Conservation (phyloP, 768 basidiomycete species). For the Dioszegia aurantiaca region DNA sequence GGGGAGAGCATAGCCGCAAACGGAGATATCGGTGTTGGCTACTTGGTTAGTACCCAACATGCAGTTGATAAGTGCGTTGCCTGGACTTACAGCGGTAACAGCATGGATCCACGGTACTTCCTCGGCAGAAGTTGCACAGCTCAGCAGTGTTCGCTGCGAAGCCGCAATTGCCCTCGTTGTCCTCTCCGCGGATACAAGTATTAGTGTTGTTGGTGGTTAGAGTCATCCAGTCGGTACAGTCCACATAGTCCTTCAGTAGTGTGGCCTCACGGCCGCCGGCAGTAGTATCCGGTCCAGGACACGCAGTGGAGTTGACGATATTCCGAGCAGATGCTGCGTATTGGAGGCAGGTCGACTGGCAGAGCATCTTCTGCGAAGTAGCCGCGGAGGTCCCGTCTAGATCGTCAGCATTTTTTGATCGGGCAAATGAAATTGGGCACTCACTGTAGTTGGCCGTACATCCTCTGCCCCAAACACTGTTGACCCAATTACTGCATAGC, state of each 20-base stretch:
- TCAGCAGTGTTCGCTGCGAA: constrained; percentile 31
- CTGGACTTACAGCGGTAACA: constrained; percentile 39
- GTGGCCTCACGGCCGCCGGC: constrained; percentile 29
- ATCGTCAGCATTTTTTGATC: neutral
- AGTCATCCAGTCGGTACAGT: constrained; percentile 48
- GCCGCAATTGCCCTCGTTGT: constrained; percentile 48
- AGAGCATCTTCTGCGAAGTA: constrained; percentile 49
- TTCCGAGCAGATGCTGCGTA: constrained; percentile 39
- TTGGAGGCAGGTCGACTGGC: constrained; percentile 47
- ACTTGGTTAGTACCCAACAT: too few species aligned
- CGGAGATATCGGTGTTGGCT: constrained; percentile 42
- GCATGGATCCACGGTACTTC: constrained; percentile 38
- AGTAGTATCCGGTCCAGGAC: constrained; percentile 48
- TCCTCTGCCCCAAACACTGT: constrained; percentile 36
- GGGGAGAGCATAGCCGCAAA: constrained; percentile 42
- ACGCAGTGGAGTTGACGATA: constrained; percentile 34
- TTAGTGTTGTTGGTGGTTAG: constrained; percentile 42
- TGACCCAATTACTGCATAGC: constrained; percentile 50
- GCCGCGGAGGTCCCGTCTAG: constrained; percentile 34
- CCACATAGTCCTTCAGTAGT: constrained; percentile 46
- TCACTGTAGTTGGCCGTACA: constrained; percentile 45
- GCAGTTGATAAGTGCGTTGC: too few species aligned
- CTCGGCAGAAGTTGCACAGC: constrained; percentile 41
- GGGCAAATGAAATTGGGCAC: too few species aligned
- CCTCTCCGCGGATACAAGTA: constrained; percentile 40